Conservation (phyloP, 768 basidiomycete species). For the Kwoniella dendrophila region DNA sequence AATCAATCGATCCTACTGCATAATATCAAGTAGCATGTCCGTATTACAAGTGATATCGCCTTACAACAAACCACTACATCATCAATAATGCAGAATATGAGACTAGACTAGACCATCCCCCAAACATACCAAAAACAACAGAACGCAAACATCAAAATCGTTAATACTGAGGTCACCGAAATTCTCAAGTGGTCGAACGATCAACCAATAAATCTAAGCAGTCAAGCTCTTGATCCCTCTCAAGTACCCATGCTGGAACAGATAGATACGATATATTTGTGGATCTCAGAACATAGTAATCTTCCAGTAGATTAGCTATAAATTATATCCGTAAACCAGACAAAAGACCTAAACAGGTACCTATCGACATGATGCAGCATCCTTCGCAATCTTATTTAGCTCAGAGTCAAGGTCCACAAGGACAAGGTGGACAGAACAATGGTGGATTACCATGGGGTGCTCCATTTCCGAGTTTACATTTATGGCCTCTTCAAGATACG, state of each 20-base stretch:
- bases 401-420: conserved; percentile 1
- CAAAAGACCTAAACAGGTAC: background rate
- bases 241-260: background rate
- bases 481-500: conserved; percentile 92
- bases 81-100: too few species aligned
- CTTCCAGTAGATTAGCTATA: too few species aligned
- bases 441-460: conserved; percentile 40
- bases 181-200: background rate
- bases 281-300: too few species aligned
- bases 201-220: background rate
- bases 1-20: too few species aligned
- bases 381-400: conserved; percentile 5
- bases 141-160: too few species aligned
- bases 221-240: background rate
- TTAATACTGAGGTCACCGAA: background rate
- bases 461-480: conserved; percentile 59
- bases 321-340: background rate
- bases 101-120: too few species aligned
- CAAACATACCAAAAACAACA: too few species aligned
- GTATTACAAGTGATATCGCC: too few species aligned
- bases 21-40: too few species aligned
- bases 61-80: too few species aligned
- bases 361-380: conserved; percentile 3
- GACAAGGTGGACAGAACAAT: conserved; percentile 1
- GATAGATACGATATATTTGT: too few species aligned